Evolutionary conservation across 768 basidiomycete species (phyloP), one percentile per base, ranked within the genome.

Genomic region (Sporobolomyces phaffii): DNA sequence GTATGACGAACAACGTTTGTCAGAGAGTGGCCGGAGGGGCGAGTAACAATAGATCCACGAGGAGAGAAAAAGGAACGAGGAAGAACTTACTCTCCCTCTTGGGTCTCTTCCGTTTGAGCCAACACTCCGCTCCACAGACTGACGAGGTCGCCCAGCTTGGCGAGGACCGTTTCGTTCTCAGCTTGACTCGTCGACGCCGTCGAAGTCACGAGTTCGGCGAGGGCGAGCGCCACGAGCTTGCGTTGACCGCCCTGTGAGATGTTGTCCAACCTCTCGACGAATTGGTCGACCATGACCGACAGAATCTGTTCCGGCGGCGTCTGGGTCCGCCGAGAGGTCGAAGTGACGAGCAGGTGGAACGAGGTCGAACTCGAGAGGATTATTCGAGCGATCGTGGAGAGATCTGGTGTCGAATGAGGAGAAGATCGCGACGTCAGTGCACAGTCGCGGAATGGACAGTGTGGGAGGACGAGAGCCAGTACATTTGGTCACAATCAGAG

Each of bases 61-160:
- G 29, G 11, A 17, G 31, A n/a, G 9, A 24, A 0, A n/a, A 29
- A 26, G 13, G 14, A 13, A 41, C 8, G 5, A 44, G 15, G 7
- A 1, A 9, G 14, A 18, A 62, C 74, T 43, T 36, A 73, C 71
- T 75, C 74, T 43, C 74, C 74, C 7, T n/a, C 36, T 4, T 52
- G 63, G 33, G 84, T 84, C 77, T 93, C 91, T 74, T 86, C 87
- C 56, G 92, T 81, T 76, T 92, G 90, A 18, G 86, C 87, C 59
- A 93, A 85, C 8, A 92, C 91, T 68, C 92, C 91, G 43, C 87
- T 79, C 91, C 91, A 94, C 33, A 91, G 78, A 73, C 89, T 88
- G 77, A 89, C 88, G 29, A 90, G 84, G 72, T 92, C 91, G 5
- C 84, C 81, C 29, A 94, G 78, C 24, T 88, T 83, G 34, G 83